phyloP scores from a whole-genome alignment of 2,329 filamentous ascomycete species.

The Nakataea oryzae region DNA sequence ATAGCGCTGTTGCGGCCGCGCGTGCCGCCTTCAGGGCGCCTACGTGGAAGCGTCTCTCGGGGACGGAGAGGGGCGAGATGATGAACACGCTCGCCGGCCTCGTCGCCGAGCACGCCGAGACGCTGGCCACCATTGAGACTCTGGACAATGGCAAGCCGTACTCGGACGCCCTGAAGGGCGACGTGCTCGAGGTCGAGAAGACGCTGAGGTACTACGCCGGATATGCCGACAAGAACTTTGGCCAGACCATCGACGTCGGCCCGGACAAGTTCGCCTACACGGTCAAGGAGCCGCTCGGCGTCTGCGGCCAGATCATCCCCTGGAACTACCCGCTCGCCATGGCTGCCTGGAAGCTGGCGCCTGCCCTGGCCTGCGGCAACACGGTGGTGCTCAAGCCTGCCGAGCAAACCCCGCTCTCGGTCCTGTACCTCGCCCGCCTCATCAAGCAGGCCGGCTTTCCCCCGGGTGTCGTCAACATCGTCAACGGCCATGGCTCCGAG shows the following conservation, averaged over 20 bases:
- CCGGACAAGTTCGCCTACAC: slow-evolving; percentile 67
- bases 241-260: slow-evolving; percentile 65
- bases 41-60: slow-evolving; percentile 58
- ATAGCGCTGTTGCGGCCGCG: slow-evolving; percentile 59
- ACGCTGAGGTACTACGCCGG: slow-evolving; percentile 67
- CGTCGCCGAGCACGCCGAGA: slow-evolving; percentile 50
- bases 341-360: slow-evolving; percentile 68
- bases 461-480: slow-evolving; percentile 62
- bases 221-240: slow-evolving; percentile 70
- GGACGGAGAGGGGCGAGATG: slow-evolving; percentile 55
- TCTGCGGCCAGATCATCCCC: slow-evolving; percentile 67
- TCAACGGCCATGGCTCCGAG: slow-evolving; percentile 57
- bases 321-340: slow-evolving; percentile 76
- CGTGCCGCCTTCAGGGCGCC: slow-evolving; percentile 56
- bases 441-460: slow-evolving; percentile 67
- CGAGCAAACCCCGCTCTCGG: slow-evolving; percentile 54
- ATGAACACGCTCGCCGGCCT: slow-evolving; percentile 63
- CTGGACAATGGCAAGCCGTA: slow-evolving; percentile 79
- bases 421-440: slow-evolving; percentile 52
- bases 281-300: slow-evolving; percentile 64
- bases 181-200: slow-evolving; percentile 38
- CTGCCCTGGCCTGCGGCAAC: slow-evolving; percentile 55
- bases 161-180: slow-evolving; percentile 50
- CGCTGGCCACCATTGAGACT: slow-evolving; percentile 47
- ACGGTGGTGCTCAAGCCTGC: slow-evolving; percentile 53